Percentiles rank a stretch among this genome's conserved stretches.
Conservation (phyloP, 305 asterid genomes). For the Fraxinus platypoda region DNA sequence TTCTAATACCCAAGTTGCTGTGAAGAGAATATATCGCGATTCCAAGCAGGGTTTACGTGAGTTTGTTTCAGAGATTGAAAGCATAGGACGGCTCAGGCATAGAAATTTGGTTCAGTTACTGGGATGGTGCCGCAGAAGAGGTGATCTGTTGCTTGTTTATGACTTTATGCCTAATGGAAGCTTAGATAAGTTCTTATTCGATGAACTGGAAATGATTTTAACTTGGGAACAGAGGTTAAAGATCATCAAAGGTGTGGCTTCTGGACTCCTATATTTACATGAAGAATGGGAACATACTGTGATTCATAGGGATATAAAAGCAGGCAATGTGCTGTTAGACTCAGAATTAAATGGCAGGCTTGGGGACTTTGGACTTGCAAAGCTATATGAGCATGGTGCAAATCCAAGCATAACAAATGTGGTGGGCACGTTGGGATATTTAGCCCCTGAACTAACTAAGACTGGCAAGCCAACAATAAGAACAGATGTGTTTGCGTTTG, state of each 20-base stretch:
- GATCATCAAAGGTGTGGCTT: slow-evolving; percentile 64
- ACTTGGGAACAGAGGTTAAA: slow-evolving; percentile 69
- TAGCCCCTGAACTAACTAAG: slow-evolving; percentile 73
- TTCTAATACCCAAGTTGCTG: slow-evolving; percentile 28
- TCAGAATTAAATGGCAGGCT: slow-evolving; percentile 51
- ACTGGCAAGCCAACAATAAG: slow-evolving; percentile 58
- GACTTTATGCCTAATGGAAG: slow-evolving; percentile 76
- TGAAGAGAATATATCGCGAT: slow-evolving; percentile 31
- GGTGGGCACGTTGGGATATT: slow-evolving; percentile 70
- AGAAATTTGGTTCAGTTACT: slow-evolving; percentile 46
- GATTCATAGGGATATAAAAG: slow-evolving; percentile 68
- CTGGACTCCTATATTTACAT: slow-evolving; percentile 55
- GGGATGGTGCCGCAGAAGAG: slow-evolving; percentile 40
- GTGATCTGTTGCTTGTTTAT: slow-evolving; percentile 47
- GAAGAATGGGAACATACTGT: slow-evolving; percentile 72
- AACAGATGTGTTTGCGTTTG: slow-evolving; percentile 71
- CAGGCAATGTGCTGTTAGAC: slow-evolving; percentile 66
- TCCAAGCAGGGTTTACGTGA: slow-evolving; percentile 37
- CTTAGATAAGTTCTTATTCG: slow-evolving; percentile 55
- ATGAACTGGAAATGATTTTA: slow-evolving; percentile 36
- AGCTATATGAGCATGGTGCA: slow-evolving; percentile 55
- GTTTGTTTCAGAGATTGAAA: slow-evolving; percentile 37
- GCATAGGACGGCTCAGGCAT: slow-evolving; percentile 43
- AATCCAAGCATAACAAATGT: slow-evolving; percentile 61
- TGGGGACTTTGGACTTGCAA: slow-evolving; percentile 81